Percentiles rank a stretch among this genome's conserved stretches.
phyloP scores from a whole-genome alignment of 371 early-diverging fungal genomes.

The Apophysomyces elegans region DNA sequence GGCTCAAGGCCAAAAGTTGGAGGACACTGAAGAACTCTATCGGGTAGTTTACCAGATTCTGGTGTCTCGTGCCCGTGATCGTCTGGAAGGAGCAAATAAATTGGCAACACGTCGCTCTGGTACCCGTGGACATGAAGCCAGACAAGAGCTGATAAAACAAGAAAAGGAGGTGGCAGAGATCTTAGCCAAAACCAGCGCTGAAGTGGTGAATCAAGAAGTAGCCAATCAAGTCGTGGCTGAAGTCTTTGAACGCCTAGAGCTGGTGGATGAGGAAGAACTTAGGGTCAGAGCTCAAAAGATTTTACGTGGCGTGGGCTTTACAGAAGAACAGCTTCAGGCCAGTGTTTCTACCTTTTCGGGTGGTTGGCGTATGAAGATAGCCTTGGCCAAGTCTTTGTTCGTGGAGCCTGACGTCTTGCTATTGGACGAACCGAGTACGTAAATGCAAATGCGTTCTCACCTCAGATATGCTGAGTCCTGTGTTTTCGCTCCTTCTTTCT shows the following conservation, averaged over 20 bases:
- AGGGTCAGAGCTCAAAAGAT: conserved; percentile 66
- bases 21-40: conserved; percentile 27
- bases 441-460: neutral
- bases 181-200: conserved; percentile 37
- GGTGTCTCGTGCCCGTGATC: conserved; percentile 38
- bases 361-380: conserved; percentile 90
- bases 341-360: conserved; percentile 72
- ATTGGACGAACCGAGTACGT: conserved; percentile 85
- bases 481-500: neutral
- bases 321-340: conserved; percentile 38
- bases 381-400: conserved; percentile 83
- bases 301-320: conserved; percentile 65
- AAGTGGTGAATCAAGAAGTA: conserved; percentile 51
- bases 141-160: conserved; percentile 55
- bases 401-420: conserved; percentile 79
- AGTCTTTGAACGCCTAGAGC: conserved; percentile 46
- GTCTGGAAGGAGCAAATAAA: conserved; percentile 58
- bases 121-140: conserved; percentile 76
- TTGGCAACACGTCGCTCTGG: conserved; percentile 80
- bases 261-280: conserved; percentile 56
- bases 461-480: neutral
- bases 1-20: conserved; percentile 34
- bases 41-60: conserved; percentile 36
- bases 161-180: conserved; percentile 57
- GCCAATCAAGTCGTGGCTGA: conserved; percentile 63